Evolutionary conservation across 352 stramenopile species (phyloP).

Genomic region (Pythium periplocum): DNA sequence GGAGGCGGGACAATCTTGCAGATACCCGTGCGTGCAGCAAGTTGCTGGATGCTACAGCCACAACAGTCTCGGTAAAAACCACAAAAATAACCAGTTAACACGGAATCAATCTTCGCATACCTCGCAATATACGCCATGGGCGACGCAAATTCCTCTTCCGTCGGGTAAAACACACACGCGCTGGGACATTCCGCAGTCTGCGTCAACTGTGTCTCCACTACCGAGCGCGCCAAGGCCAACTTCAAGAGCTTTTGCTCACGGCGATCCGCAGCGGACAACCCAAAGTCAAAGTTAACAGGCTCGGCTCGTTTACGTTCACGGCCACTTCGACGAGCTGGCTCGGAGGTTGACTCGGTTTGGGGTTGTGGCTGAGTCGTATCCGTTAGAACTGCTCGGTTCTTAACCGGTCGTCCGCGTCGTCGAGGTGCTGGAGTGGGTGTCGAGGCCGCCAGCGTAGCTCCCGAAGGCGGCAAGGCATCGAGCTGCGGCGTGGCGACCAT

Average conservation of each 20-base stretch:
- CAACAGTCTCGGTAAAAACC: neutral
- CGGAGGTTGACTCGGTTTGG: constrained; percentile 3
- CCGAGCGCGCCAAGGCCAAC: constrained; percentile 44
- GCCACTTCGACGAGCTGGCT: constrained; percentile 15
- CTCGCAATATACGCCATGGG: constrained; percentile 86
- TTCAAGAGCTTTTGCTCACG: constrained; percentile 59
- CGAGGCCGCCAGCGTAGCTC: neutral
- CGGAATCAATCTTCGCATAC: constrained; percentile 20
- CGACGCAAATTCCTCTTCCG: constrained; percentile 81
- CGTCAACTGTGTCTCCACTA: constrained; percentile 46
- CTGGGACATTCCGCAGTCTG: constrained; percentile 23
- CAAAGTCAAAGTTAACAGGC: constrained; percentile 23
- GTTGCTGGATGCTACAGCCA: constrained; percentile 41
- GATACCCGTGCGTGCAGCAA: constrained; percentile 84
- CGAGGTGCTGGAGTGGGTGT: constrained; percentile 5
- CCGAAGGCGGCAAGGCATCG: no score
- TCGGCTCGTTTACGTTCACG: constrained; percentile 32
- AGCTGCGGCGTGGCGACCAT: no score
- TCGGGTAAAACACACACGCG: constrained; percentile 71
- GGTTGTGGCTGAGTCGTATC: neutral
- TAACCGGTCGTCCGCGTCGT: constrained; percentile 1
- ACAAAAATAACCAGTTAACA: neutral
- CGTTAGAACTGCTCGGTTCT: no score
- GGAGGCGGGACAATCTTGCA: constrained; percentile 96
- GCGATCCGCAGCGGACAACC: constrained; percentile 12